Base-by-base conservation (phyloP, 768 basidiomycete species). In the Amanita exitialis region DNA sequence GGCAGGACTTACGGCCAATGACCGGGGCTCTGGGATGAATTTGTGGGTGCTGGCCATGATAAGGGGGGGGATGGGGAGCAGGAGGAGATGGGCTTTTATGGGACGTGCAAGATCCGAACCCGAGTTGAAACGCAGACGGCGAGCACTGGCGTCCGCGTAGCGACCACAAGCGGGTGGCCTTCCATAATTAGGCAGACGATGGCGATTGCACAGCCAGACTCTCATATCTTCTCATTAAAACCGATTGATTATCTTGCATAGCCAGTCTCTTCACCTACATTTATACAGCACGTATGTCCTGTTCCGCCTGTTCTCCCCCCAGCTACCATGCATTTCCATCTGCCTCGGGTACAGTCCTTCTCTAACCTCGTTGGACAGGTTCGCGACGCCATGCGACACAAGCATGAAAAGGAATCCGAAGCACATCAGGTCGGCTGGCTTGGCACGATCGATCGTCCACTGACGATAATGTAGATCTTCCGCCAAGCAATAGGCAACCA, bases 391-490 rank as follows among this genome's bases (percentile, higher is more conserved):
- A 77, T 87, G 64, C 82, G 75, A 57, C 76, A 77, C 67, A 82
- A 73, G 58, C 77, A 85, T 49, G 91, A 93, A 62, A 78, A 82
- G 54, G 86, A 92, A 48, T 92, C 90, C 1, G 89, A 92, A 66
- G 90, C 90, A 7, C 91, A 94, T 65, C 80, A 82, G 72, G 90
- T 86, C 59, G 48, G 53, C 55, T 15, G 4, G 9, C 41, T n/a
- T 2, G 32, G 52, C 53, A 46, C 53, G 49, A 30, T 36, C 38
- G 45, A 49, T 50, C 28, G 25, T 46, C 35, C 52, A 51, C 44
- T 21, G 28, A 36, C 28, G 44, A 39, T 38, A 30, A 3, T 34
- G 7, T 58, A 91, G 86, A 86, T 91, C 56, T 90, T 81, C 66
- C 82, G 88, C 61, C 69, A 82, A 59, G 72, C 77, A 42, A 80